A percentile compares a stretch with the other conserved stretches of the same genome.
These are phyloP conservation scores for Carpinus viminea DNA, from an alignment of 306 rosid genomes.

Conservation along the genomic window DNA sequence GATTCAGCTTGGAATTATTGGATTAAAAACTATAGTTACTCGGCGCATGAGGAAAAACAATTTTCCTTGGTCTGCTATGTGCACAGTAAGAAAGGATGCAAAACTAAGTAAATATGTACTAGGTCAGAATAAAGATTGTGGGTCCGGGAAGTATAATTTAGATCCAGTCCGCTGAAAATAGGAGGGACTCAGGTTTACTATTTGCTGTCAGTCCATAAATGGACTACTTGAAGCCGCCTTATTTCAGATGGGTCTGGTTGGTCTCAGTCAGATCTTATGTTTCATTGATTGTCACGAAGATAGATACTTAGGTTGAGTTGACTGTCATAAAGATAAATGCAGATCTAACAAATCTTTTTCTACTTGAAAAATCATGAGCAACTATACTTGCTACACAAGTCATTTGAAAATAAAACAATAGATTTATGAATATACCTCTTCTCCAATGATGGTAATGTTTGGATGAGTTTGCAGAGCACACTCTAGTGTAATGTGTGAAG, in stretches of 20 bases:
- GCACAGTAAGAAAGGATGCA: not conserved
- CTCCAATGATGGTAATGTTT: constrained; percentile 91
- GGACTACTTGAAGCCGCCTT: not conserved
- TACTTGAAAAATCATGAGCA: not conserved
- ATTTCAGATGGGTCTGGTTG: not conserved
- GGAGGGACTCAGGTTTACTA: not conserved
- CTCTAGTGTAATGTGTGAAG: constrained; percentile 96
- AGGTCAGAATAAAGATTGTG: not conserved
- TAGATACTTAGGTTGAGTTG: not conserved
- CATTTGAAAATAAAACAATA: not conserved
- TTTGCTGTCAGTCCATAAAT: not conserved
- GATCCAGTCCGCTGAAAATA: not conserved
- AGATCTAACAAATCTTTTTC: not conserved
- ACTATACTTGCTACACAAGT: not conserved
- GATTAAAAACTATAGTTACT: not conserved
- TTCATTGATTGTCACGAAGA: not conserved
- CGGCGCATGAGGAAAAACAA: not conserved
- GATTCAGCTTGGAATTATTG: not conserved
- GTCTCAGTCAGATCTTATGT: not conserved
- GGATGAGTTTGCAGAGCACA: constrained; percentile 99
- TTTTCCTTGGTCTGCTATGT: not conserved
- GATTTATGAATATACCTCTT: constrained; percentile 64
- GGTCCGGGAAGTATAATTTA: not conserved
- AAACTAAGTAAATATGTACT: not conserved
- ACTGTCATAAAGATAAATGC: not conserved